Evolutionary conservation across 208 protist genomes (phyloP), one percentile per base, ranked within the genome.

Genomic region (Acanthamoeba healyi): DNA sequence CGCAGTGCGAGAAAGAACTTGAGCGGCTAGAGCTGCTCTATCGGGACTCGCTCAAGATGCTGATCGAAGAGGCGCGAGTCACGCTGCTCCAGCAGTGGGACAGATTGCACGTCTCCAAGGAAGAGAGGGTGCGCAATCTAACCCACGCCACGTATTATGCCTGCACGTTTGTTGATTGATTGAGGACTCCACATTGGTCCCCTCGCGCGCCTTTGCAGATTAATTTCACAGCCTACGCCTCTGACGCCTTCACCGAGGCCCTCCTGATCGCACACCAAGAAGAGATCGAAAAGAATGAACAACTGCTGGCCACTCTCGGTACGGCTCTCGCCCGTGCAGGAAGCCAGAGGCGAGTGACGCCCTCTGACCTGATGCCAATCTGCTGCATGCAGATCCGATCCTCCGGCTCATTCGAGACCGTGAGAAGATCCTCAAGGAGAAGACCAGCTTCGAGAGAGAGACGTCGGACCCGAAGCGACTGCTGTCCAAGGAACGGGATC

Each of bases 201-300:
- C 19, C 44, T 49, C 44, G 4, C 44, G 7, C 44, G n/a, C 12
- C 51, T 58, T 22, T 81, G 15, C 38, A 81, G 72, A 49, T 81
- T 38, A 81, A 81, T n/a, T 81, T 81, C 40, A 81, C 72, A 22
- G 38, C 72, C 72, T 81, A 51, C 72, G 32, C 44, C 24, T 88
- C 81, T n/a, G 49, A 88, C 6, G 81, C 81, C 46, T 88, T 44
- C 49, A 88, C 46, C 24, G 81, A 88, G 36, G 36, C n/a, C 6
- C 81, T 88, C 5, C 54, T 88, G 22, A 24, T 17, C 15, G 81
- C 81, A 6, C 81, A 88, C 49, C 49, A 88, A 65, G 81, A 88
- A n/a, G 81, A 88, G 10, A 88, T 88, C 12, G 81, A 65, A 38
- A 88, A 88, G 54, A 88, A 88, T 26, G 34, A 88, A 65, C 81